Conservation (phyloP, 257 asterid genomes). For the Solanum chaucha region DNA sequence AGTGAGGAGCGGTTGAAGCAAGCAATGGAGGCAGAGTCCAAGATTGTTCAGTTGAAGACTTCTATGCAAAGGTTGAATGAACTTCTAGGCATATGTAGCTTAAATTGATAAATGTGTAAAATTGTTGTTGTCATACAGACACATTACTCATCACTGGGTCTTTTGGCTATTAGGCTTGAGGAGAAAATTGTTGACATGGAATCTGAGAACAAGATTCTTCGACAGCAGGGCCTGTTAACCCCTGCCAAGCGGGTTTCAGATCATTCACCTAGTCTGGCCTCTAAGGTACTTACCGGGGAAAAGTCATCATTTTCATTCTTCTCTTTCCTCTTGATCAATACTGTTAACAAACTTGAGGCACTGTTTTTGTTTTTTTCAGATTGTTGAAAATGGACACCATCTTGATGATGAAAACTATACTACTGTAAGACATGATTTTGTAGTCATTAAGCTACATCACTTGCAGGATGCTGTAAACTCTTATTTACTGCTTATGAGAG, state of each 20-base stretch:
- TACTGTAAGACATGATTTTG: slow-evolving; percentile 35
- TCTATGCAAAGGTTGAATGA: slow-evolving; percentile 56
- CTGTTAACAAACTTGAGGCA: slow-evolving; percentile 9
- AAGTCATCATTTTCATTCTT: background rate
- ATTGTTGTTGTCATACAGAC: background rate
- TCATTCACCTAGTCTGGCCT: slow-evolving; percentile 24
- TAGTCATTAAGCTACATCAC: background rate
- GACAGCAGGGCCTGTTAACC: slow-evolving; percentile 57
- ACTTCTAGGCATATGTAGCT: background rate
- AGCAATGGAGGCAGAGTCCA: slow-evolving; percentile 86
- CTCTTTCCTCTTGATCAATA: background rate
- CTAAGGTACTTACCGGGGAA: slow-evolving; percentile 33
- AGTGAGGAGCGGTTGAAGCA: slow-evolving; percentile 92
- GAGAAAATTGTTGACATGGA: slow-evolving; percentile 88
- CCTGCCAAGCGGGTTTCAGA: slow-evolving; percentile 50
- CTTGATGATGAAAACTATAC: slow-evolving; percentile 34
- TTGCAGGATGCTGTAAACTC: slow-evolving; percentile 7
- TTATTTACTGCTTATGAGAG: background rate
- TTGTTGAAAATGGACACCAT: slow-evolving; percentile 75
- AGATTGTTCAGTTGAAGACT: slow-evolving; percentile 76
- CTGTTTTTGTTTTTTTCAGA: slow-evolving; percentile 26
- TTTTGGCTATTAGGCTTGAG: slow-evolving; percentile 47
- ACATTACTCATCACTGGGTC: background rate
- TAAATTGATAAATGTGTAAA: background rate
- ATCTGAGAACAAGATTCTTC: slow-evolving; percentile 81